phyloP scores from a whole-genome alignment of 306 rosid genomes.

The Vicia villosa region DNA sequence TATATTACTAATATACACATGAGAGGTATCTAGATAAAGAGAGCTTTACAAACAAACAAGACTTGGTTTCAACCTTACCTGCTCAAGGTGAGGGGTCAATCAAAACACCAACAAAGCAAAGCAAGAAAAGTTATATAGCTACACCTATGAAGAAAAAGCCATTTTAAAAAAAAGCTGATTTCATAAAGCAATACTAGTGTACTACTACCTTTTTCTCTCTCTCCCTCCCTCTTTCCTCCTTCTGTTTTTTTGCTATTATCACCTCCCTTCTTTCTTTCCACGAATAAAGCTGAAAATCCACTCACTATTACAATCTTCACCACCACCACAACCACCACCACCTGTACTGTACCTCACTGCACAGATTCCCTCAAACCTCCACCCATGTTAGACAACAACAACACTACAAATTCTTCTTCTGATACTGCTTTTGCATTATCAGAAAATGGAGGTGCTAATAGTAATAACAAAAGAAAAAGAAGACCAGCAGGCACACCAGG shows the following conservation, averaged over 20 bases:
- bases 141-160: slow-evolving; percentile 36
- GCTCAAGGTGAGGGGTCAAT: slow-evolving; percentile 75
- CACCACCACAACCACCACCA: slow-evolving; percentile 30
- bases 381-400: slow-evolving; percentile 67
- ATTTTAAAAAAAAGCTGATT: slow-evolving; percentile 59
- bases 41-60: slow-evolving; percentile 35
- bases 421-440: slow-evolving; percentile 43
- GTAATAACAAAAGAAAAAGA: slow-evolving; percentile 74
- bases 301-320: slow-evolving; percentile 37
- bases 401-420: slow-evolving; percentile 42
- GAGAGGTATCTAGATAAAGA: neutral
- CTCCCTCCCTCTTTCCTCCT: slow-evolving; percentile 11
- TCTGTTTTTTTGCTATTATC: slow-evolving; percentile 28
- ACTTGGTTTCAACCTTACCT: slow-evolving; percentile 54
- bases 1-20: neutral
- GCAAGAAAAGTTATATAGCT: slow-evolving; percentile 37
- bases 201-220: slow-evolving; percentile 42
- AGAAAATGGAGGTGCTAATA: slow-evolving; percentile 52
- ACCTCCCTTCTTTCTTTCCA: slow-evolving; percentile 29
- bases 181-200: slow-evolving; percentile 52
- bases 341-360: slow-evolving; percentile 34
- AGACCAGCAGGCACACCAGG: slow-evolving; percentile 99
- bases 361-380: slow-evolving; percentile 20
- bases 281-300: slow-evolving; percentile 68
- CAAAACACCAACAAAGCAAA: slow-evolving; percentile 42